These are phyloP conservation scores for Rhodotorula sphaerocarpa DNA, from an alignment of 768 basidiomycete genomes.

Conservation along the genomic window DNA sequence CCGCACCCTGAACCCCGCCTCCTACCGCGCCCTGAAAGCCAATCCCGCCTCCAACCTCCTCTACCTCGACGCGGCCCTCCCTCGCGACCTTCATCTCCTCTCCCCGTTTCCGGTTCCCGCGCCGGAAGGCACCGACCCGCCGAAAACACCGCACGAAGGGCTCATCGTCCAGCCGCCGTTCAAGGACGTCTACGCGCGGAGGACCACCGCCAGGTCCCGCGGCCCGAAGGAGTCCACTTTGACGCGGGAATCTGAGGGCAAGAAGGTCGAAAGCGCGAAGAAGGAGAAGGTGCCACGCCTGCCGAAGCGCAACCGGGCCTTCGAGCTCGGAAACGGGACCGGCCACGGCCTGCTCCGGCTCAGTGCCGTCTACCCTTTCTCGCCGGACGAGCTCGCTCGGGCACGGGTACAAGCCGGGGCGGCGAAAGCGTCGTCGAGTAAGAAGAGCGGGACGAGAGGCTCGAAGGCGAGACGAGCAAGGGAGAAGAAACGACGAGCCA, in stretches of 20 bases:
- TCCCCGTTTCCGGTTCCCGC: constrained; percentile 7
- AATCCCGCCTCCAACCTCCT: constrained; percentile 31
- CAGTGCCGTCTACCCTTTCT: no score
- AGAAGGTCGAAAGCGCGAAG: background rate
- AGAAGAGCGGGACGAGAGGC: constrained; percentile 1
- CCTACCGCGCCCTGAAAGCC: background rate
- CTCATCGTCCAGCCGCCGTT: constrained; percentile 1
- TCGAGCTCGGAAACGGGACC: background rate
- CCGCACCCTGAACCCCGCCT: constrained; percentile 29
- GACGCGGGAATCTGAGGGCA: background rate
- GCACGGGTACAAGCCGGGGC: background rate
- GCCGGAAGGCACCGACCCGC: background rate
- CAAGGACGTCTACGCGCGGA: background rate
- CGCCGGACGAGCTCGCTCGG: background rate
- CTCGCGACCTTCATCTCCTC: background rate
- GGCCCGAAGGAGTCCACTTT: background rate
- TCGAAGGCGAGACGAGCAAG: constrained; percentile 15
- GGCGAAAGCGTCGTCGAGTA: background rate
- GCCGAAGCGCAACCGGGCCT: background rate
- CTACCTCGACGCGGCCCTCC: constrained; percentile 27
- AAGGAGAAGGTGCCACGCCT: background rate
- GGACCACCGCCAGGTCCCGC: background rate
- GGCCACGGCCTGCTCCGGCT: background rate
- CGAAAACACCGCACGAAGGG: background rate
- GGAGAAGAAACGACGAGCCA: background rate